Base-by-base conservation (phyloP, 441 rosid genomes). In the Mallotus repandus region DNA sequence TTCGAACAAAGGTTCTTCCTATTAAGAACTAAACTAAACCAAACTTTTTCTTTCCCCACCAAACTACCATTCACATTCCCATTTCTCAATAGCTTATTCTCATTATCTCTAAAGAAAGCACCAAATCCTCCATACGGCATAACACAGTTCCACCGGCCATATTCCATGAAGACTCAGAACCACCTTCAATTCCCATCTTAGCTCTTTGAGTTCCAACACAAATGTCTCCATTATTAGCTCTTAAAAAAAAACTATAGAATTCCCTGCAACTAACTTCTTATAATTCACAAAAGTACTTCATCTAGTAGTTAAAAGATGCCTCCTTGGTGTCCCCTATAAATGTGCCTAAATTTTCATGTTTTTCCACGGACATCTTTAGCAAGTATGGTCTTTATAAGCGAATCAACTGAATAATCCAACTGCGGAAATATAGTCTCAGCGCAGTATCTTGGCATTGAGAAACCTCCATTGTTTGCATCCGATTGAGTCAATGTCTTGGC, bases 281-380 rank as follows among this genome's bases (percentile, higher is more conserved):
- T 91, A 94, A 75, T 91, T 96, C 69, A 96, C 98, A 74, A 96
- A 96, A 21, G 86, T 88, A 80, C 99, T 93, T 98, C 99, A 96
- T 1, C 99, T 98, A 1, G 99, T 96, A 0, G 99, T 96, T 79
- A 96, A 75, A 66, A 96, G 91, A 81, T 96, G 99, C 21, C 99
- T 84, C 18, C 99, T 88, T 22, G 99, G 99, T 0, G 99, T 96
- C 1, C 99, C 99, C 99, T 86, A 32, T 96, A 96, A 0, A 96
- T 96, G 81, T 96, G 99, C 83, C 98, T 79, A 65, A 96, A 96
- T 82, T 90, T 91, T 97, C 99, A 96, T 2, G 83, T 84, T 76
- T 90, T 93, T 0, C 99, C 98, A 56, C 91, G 99, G 25, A 96
- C 97, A 63, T 96, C 99, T 78, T 87, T 93, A 0, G 96, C 99